Evolutionary conservation across 1,139 yeast species (phyloP), one percentile per base, ranked within the genome.

Genomic region (Hansenula sp.): DNA sequence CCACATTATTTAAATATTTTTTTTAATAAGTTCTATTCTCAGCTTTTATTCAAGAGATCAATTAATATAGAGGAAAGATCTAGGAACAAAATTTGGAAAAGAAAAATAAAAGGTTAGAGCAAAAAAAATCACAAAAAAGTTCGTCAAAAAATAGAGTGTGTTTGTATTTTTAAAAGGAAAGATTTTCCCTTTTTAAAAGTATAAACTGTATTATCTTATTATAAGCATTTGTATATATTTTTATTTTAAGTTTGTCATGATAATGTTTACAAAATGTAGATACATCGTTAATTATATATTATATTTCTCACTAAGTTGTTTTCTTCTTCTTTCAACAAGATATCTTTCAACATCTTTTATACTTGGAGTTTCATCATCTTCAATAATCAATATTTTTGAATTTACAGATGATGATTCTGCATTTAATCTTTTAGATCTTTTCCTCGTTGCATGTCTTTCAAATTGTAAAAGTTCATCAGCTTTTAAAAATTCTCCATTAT

Each of bases 241-340:
- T 34, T 25, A 17, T 29, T 16, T 24, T 27, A 26, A 18, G 14
- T 14, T 33, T 33, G 35, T 33, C 35, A 33, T 33, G 29, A 16
- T 24, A 10, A 11, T 16, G 18, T 8, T 6, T 16, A 13, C 3
- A 10, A 31, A 13, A 21, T 13, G 14, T 25, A 22, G 27, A 22
- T 5, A 11, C n/a, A n/a, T n/a, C n/a, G n/a, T n/a, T n/a, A n/a
- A n/a, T 32, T 32, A 41, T 17, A 48, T 39, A 17, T 38, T 44
- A 27, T 70, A 52, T 49, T 53, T 66, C 13, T 59, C 56, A 29
- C 71, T 56, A 19, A 81, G 54, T 47, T 72, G 72, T 46, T 66
- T 59, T 48, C 69, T 70, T 46, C 67, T 66, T 43, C 65, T 63
- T 7, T 72, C 70, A 25, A 82, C 69, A 8, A 80, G 52, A 62